Percentiles rank a stretch among this genome's conserved stretches.
Conservation (phyloP, 768 basidiomycete genomes). For the Hericium erinaceus region DNA sequence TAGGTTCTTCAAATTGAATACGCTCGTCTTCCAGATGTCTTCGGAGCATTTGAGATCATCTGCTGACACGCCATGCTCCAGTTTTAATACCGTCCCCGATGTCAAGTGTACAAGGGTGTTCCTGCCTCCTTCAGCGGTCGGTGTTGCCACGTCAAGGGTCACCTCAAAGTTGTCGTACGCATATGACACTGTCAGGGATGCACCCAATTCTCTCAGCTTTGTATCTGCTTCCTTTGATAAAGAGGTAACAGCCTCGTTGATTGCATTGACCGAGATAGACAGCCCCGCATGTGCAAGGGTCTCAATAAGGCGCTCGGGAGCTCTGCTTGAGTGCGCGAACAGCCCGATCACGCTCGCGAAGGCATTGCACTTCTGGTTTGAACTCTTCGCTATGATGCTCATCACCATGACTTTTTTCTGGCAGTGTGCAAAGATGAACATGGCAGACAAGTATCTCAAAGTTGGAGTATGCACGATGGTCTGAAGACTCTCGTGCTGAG, state of each 20-base stretch:
- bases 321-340: constrained; percentile 9
- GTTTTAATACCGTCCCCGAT: constrained; percentile 22
- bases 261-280: neutral
- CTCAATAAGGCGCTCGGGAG: neutral
- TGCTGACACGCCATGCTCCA: constrained; percentile 12
- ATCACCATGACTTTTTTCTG: neutral
- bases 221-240: neutral
- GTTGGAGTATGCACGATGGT: neutral
- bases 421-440: neutral
- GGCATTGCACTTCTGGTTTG: constrained; percentile 16
- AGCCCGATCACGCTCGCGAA: constrained; percentile 17
- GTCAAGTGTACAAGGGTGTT: constrained; percentile 10
- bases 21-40: constrained; percentile 25
- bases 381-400: constrained; percentile 10
- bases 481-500: neutral
- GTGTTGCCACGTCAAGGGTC: neutral
- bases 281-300: neutral
- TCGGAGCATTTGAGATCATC: constrained; percentile 25
- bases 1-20: constrained; percentile 12
- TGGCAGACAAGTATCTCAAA: too few relatives aligned
- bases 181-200: neutral
- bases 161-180: neutral
- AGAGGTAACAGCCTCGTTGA: neutral
- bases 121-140: neutral
- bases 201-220: neutral